Base-by-base conservation (phyloP, 441 rosid genomes). In the Populus hybrid region DNA sequence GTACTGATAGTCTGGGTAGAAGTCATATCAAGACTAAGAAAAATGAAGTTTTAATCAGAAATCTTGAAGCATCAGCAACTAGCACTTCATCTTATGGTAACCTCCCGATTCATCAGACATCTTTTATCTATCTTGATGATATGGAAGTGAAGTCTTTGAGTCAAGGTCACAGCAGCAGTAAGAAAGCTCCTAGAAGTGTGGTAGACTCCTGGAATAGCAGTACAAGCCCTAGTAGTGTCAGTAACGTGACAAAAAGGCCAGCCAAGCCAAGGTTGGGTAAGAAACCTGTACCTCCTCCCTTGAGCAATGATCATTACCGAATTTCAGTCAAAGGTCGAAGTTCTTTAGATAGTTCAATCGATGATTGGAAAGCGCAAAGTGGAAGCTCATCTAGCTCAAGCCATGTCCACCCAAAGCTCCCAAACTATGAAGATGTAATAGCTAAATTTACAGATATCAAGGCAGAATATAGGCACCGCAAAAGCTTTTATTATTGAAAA, bases 381-480 rank as follows among this genome's bases (percentile, higher is more conserved):
- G 82, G 76, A 21, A 71, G 67, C 20, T 69, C 78, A 33, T 24
- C 24, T 24, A 24, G 24, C 24, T 67, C 70, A 2, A 69, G 69
- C 64, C 79, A 75, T 73, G 75, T 73, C 65, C 85, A 76, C 14
- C 69, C 87, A 35, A 76, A 79, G 75, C 78, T 84, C 64, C 78
- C 73, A 31, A 80, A 74, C 70, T 68, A 69, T 68, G 74, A 83
- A 65, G 77, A 64, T 50, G 53, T 79, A 26, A 36, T 70, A n/a
- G 69, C 73, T 59, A 68, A 74, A 76, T 78, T 73, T 38, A 16
- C 23, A 40, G 45, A 74, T 18, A 23, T 79, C 31, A 61, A 78
- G 76, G 35, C 36, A 31, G 74, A 75, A 24, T 20, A 50, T 21
- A 77, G 24, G 63, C 56, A 45, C 56, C 56, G 56, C 56, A 45